Conservation (phyloP, 768 basidiomycete genomes). For the Xerocomellus intermedius region DNA sequence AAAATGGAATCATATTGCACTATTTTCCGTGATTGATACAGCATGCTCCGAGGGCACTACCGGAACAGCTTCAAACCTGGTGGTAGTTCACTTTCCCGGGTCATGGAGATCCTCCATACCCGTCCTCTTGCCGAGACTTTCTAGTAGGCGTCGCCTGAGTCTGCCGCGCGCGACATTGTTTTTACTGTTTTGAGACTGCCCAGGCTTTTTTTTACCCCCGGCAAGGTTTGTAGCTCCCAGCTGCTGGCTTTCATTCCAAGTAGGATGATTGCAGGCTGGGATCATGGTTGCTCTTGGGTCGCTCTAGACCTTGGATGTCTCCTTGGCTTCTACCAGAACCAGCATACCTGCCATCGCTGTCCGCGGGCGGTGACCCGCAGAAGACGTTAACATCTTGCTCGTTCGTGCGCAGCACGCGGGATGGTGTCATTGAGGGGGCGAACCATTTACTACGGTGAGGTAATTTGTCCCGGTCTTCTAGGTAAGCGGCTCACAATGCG, state of each 20-base stretch:
- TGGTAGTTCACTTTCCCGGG: not conserved
- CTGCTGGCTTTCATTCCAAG: not conserved
- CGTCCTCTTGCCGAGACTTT: not conserved
- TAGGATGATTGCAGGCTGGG: slow-evolving; percentile 3
- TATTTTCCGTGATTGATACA: too few relatives aligned
- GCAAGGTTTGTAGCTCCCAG: not conserved
- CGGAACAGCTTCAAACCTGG: too few relatives aligned
- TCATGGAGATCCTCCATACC: slow-evolving; percentile 6
- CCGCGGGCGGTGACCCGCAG: slow-evolving; percentile 7
- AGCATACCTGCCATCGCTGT: not conserved
- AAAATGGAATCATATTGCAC: too few relatives aligned
- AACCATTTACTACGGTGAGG: slow-evolving; percentile 1
- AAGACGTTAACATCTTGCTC: not conserved
- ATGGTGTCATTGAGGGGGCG: not conserved
- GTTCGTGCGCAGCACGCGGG: not conserved
- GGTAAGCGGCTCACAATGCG: not conserved
- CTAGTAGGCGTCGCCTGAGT: not conserved
- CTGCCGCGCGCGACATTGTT: not conserved
- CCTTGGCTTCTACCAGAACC: slow-evolving; percentile 11
- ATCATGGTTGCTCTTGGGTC: not conserved
- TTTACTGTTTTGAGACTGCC: slow-evolving; percentile 2
- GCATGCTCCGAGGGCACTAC: too few relatives aligned
- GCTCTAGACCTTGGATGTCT: slow-evolving; percentile 2
- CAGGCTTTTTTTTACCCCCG: not conserved
- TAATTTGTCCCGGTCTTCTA: slow-evolving; percentile 2